Conservation (phyloP, 1,284 basidiomycete genomes). For the Fomitopsis palustris region DNA sequence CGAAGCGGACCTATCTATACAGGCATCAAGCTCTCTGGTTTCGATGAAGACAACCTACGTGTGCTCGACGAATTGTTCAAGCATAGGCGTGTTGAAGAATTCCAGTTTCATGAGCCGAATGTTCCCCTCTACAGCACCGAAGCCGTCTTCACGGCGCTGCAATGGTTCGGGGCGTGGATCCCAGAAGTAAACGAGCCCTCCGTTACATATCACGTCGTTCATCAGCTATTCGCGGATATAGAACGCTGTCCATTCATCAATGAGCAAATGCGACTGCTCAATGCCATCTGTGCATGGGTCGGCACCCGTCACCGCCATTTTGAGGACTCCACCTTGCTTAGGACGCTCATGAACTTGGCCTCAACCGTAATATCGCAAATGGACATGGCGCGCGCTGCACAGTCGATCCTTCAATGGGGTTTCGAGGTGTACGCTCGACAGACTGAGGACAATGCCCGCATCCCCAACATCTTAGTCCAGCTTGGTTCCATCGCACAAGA, state of each 20-base stretch:
- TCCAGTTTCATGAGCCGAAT: conserved; percentile 57
- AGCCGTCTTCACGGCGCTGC: conserved; percentile 51
- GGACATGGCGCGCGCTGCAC: conserved; percentile 66
- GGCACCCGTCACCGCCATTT: conserved; percentile 57
- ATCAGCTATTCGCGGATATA: conserved; percentile 69
- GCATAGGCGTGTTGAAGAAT: conserved; percentile 45
- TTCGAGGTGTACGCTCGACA: conserved; percentile 47
- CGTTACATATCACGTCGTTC: conserved; percentile 74
- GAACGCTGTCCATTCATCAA: conserved; percentile 76
- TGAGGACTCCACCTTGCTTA: conserved; percentile 53
- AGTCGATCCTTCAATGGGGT: conserved; percentile 78
- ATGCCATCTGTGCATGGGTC: conserved; percentile 73
- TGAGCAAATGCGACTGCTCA: conserved; percentile 79
- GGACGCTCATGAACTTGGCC: conserved; percentile 67
- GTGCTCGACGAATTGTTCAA: conserved; percentile 48
- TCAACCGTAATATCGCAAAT: conserved; percentile 62
- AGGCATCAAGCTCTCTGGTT: conserved; percentile 36
- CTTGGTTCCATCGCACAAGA: conserved; percentile 57
- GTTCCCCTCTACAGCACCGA: conserved; percentile 51
- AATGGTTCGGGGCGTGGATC: conserved; percentile 48
- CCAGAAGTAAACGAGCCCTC: conserved; percentile 40
- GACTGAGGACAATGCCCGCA: conserved; percentile 39
- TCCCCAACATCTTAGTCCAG: conserved; percentile 68
- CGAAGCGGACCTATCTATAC: conserved; percentile 42
- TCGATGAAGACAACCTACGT: conserved; percentile 29